phyloP scores from a whole-genome alignment of 225 moss, liverwort and hornwort genomes.

The Bryum argenteum region DNA sequence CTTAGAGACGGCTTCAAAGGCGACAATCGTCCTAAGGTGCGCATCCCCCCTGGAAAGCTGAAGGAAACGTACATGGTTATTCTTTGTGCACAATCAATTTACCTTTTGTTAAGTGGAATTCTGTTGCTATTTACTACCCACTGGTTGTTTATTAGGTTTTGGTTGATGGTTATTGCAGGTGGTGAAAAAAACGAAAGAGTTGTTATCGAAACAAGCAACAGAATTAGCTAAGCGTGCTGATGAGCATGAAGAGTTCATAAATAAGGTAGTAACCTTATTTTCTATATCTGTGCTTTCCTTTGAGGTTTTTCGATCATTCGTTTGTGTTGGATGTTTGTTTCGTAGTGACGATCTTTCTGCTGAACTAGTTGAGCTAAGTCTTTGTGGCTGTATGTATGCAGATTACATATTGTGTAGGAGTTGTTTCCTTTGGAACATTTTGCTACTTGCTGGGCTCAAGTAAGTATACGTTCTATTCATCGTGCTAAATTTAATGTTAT shows the following conservation, averaged over 20 bases:
- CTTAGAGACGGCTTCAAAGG: slow-evolving; percentile 25
- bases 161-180: slow-evolving; percentile 54
- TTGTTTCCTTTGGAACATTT: slow-evolving; percentile 93
- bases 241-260: slow-evolving; percentile 89
- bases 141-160: slow-evolving; percentile 3
- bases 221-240: slow-evolving; percentile 83
- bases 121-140: background rate
- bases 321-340: slow-evolving; percentile 12
- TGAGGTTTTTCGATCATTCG: background rate
- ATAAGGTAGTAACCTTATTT: slow-evolving; percentile 59
- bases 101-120: background rate
- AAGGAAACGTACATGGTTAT: background rate
- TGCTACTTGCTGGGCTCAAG: slow-evolving; percentile 95
- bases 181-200: slow-evolving; percentile 82
- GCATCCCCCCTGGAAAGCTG: background rate
- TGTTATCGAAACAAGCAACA: slow-evolving; percentile 86
- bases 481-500: background rate
- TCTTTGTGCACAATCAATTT: background rate
- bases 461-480: slow-evolving; percentile 40
- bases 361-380: slow-evolving; percentile 11
- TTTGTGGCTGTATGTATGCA: slow-evolving; percentile 35
- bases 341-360: background rate
- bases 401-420: slow-evolving; percentile 92
- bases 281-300: background rate
- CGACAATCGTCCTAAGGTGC: slow-evolving; percentile 47